Conservation (phyloP, 768 basidiomycete genomes). For the Postia placenta region DNA sequence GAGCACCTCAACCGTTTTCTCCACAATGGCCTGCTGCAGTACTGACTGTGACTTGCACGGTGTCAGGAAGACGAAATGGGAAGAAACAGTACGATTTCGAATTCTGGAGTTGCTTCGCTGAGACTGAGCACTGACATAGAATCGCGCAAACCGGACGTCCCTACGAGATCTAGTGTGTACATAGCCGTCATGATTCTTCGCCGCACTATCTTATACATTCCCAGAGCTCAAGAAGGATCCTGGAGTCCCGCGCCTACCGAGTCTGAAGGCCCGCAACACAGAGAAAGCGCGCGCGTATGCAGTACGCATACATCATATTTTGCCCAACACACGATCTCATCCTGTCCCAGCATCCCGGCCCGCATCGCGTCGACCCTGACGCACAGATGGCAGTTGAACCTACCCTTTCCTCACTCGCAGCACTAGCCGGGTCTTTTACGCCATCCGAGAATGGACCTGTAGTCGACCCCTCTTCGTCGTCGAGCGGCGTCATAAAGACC, state of each 20-base stretch:
- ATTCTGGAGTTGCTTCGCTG: not conserved
- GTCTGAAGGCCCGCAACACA: conserved; percentile 56
- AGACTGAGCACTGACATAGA: conserved; percentile 21
- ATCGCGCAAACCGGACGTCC: conserved; percentile 33
- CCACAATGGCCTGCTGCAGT: too few species aligned
- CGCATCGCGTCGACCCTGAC: conserved; percentile 39
- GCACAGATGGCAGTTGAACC: conserved; percentile 71
- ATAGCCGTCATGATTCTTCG: not conserved
- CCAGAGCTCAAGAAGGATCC: conserved; percentile 85
- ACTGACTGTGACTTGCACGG: too few species aligned
- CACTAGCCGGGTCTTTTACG: conserved; percentile 34
- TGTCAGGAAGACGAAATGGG: too few species aligned
- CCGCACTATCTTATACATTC: not conserved
- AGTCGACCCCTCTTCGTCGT: conserved; percentile 28
- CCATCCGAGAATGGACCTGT: conserved; percentile 10
- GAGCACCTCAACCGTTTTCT: too few species aligned
- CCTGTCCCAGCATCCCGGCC: conserved; percentile 9
- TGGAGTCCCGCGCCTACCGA: conserved; percentile 78
- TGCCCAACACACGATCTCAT: not conserved
- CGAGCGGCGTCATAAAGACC: conserved; percentile 36
- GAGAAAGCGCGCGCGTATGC: conserved; percentile 30
- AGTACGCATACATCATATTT: not conserved
- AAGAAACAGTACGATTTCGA: not conserved
- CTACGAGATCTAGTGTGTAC: conserved; percentile 20
- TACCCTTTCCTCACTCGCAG: conserved; percentile 56